These are phyloP conservation scores for Leccinum uliginosum DNA, from an alignment of 768 basidiomycete genomes.

Conservation along the genomic window DNA sequence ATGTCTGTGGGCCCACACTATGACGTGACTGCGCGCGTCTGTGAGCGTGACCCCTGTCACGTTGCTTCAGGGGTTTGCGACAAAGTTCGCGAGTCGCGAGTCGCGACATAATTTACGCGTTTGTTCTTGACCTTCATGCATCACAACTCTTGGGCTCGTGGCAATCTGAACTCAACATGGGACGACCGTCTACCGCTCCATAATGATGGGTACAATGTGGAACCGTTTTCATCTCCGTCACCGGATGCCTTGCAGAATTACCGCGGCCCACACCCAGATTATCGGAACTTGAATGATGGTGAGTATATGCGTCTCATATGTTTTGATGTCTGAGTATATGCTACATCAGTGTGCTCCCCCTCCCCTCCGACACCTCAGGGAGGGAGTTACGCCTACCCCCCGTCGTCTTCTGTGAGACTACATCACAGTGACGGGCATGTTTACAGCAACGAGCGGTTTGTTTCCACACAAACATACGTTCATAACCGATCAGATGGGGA, in stretches of 20 bases:
- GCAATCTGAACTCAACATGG: not conserved
- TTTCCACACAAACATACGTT: not conserved
- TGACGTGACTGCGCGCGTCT: conserved; percentile 26
- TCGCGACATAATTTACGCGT: not conserved
- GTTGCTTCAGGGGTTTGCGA: not conserved
- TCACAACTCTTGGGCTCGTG: not conserved
- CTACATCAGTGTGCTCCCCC: conserved; percentile 33
- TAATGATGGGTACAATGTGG: not conserved
- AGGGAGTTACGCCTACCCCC: conserved; percentile 1
- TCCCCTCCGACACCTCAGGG: conserved; percentile 31
- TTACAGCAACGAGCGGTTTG: not conserved
- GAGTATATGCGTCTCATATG: conserved; percentile 23
- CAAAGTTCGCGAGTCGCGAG: not conserved
- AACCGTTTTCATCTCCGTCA: conserved; percentile 8
- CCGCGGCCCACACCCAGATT: not conserved
- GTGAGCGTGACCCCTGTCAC: conserved; percentile 28
- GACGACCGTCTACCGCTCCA: not conserved
- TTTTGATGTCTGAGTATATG: conserved; percentile 9
- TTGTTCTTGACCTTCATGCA: conserved; percentile 17
- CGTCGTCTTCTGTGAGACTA: not conserved
- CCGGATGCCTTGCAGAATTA: conserved; percentile 3
- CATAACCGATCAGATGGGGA: not conserved
- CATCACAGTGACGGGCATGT: not conserved
- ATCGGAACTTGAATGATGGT: conserved; percentile 14
- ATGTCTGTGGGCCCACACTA: not conserved